Evolutionary conservation across 148 eudicot species (phyloP).

Genomic region (Rhododendron ferrugineum): DNA sequence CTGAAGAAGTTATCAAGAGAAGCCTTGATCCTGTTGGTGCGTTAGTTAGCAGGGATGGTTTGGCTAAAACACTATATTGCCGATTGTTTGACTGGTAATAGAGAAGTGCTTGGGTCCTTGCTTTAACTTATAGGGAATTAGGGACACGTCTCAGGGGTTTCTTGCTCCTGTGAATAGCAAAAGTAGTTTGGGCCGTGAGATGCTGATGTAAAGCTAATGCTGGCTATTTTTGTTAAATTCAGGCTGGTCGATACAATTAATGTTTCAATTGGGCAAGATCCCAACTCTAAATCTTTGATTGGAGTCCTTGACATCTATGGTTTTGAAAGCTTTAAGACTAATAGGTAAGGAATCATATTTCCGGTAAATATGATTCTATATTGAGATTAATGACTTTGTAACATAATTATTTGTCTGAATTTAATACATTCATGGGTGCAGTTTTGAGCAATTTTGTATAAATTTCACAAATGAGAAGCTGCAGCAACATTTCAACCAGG

Average conservation of each 20-base stretch:
- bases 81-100: slow-evolving; percentile 89
- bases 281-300: slow-evolving; percentile 71
- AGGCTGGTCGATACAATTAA: slow-evolving; percentile 97
- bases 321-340: slow-evolving; percentile 91
- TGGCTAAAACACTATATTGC: slow-evolving; percentile 85
- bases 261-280: slow-evolving; percentile 93
- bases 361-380: background rate
- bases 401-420: slow-evolving; percentile 8
- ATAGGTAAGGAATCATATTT: slow-evolving; percentile 52
- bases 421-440: slow-evolving; percentile 25
- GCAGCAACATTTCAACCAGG: slow-evolving; percentile 99
- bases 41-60: slow-evolving; percentile 69
- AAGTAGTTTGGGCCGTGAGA: background rate
- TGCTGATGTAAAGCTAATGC: slow-evolving; percentile 10
- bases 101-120: background rate
- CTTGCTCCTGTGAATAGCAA: background rate
- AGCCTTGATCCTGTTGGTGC: slow-evolving; percentile 81
- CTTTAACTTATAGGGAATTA: background rate
- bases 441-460: slow-evolving; percentile 99
- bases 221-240: slow-evolving; percentile 19
- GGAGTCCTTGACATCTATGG: slow-evolving; percentile 99
- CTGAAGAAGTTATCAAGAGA: slow-evolving; percentile 83
- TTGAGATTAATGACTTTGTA: background rate
- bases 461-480: slow-evolving; percentile 97
- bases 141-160: background rate